Evolutionary conservation across 1,139 yeast species (phyloP).

Genomic region (Suhomyces coccinellae): DNA sequence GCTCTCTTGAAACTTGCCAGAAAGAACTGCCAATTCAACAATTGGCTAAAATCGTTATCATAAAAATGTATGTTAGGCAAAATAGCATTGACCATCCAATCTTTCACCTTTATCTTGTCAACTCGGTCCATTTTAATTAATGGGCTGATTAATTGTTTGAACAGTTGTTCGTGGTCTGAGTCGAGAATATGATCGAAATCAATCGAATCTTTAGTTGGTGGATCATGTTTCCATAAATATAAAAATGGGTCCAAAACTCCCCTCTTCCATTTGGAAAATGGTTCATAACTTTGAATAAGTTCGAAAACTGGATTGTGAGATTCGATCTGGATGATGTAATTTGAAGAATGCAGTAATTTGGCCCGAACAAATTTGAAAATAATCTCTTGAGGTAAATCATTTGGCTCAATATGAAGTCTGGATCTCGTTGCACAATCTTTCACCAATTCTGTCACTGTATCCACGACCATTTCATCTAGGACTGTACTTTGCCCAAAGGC

Average conservation of each 20-base stretch:
- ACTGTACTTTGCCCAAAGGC: background rate
- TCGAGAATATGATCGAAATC: slow-evolving; percentile 1
- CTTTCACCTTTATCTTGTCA: slow-evolving; percentile 17
- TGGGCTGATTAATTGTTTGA: slow-evolving; percentile 28
- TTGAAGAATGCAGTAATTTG: slow-evolving; percentile 24
- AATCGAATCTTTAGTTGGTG: background rate
- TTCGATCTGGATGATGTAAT: slow-evolving; percentile 21
- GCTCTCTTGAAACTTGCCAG: slow-evolving; percentile 2
- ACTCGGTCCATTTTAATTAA: slow-evolving; percentile 13
- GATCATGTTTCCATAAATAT: slow-evolving; percentile 27
- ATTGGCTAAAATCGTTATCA: slow-evolving; percentile 24
- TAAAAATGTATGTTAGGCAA: slow-evolving; percentile 30
- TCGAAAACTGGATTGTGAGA: slow-evolving; percentile 20
- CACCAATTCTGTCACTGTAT: slow-evolving; percentile 5
- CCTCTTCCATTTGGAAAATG: slow-evolving; percentile 30
- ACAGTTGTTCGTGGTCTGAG: slow-evolving; percentile 15
- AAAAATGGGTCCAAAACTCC: slow-evolving; percentile 32
- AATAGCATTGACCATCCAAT: slow-evolving; percentile 34
- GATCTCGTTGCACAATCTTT: background rate
- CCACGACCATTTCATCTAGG: background rate
- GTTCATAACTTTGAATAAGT: slow-evolving; percentile 16
- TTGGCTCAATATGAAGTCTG: background rate
- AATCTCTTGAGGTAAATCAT: slow-evolving; percentile 1
- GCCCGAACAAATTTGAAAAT: slow-evolving; percentile 27
- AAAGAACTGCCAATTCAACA: slow-evolving; percentile 30